Conservation (phyloP, 106 monocot species). For the Allium fistulosum region DNA sequence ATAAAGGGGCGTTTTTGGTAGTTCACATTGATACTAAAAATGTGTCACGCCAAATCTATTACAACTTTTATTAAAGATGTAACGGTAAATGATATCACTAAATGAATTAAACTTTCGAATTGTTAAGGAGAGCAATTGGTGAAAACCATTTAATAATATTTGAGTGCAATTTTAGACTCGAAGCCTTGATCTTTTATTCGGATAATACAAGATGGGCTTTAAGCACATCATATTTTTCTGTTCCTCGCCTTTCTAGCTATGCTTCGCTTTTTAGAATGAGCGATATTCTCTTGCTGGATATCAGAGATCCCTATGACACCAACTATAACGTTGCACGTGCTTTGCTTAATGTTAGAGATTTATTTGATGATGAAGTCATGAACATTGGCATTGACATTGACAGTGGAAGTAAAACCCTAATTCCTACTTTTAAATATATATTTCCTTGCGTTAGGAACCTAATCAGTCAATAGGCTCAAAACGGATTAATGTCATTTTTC, state of each 20-base stretch:
- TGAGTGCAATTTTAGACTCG: constrained; percentile 30
- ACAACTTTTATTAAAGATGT: too few species aligned
- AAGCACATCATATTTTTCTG: constrained; percentile 47
- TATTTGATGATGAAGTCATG: constrained; percentile 53
- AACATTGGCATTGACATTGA: constrained; percentile 72
- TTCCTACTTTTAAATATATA: constrained; percentile 30
- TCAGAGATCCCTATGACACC: constrained; percentile 55
- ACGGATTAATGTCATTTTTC: constrained; percentile 9
- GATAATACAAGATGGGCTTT: constrained; percentile 47
- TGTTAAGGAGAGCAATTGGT: constrained; percentile 38
- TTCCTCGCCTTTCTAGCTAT: constrained; percentile 82
- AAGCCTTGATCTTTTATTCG: constrained; percentile 33
- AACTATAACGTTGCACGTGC: too few species aligned
- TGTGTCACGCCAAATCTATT: too few species aligned
- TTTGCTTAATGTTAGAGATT: too few species aligned
- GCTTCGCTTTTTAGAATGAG: constrained; percentile 75
- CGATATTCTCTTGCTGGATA: constrained; percentile 72
- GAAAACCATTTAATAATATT: constrained; percentile 77
- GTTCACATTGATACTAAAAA: too few species aligned
- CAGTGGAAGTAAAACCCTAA: constrained; percentile 18
- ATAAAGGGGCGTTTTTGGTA: too few species aligned
- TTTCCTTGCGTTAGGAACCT: constrained; percentile 79
- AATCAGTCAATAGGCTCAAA: constrained; percentile 30
- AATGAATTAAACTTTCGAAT: constrained; percentile 8
- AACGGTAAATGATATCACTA: not conserved